Base-by-base conservation (phyloP, 2,329 filamentous ascomycete genomes). In the Atkinsonella hypoxylon region DNA sequence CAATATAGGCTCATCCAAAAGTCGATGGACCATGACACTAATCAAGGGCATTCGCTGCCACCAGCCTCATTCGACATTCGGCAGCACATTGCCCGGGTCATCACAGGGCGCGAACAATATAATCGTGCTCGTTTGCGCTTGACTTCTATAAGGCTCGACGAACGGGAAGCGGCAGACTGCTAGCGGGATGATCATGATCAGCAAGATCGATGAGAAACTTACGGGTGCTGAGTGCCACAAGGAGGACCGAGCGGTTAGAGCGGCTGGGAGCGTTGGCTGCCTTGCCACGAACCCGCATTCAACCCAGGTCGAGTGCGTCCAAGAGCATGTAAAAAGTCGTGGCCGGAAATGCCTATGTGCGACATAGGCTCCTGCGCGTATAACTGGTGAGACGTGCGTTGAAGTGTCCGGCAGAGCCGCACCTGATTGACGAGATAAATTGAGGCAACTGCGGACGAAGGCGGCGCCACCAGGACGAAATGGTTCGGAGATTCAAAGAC, bases 401-500 rank as follows among this genome's bases (percentile, higher is more conserved):
- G 40, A 17, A n/a, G 10, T n/a, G 40, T 42, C 17, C 40, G 40
- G 40, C n/a, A n/a, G 40, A 42, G 40, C 40, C 40, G 40, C 40
- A 36, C 34, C 34, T 15, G 34, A 36, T 15, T 4, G 34, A 36
- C 2, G 34, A 36, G 34, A 36, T 4, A 1, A 31, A 40, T 26
- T 7, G 26, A 26, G 26, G 8, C 26, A 26, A 26, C 26, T 26
- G 26, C 26, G 9, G 11, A 17, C 17, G 46, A 40, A 20, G 45
- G 22, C 31, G 20, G 36, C 13, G 34, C 17, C 8, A 20, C 20
- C 5, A 10, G 15, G 11, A 26, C 17, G 15, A 22, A n/a, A 17
- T 22, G 18, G 34, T 22, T 48, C 7, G 40, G 44, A 47, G 45
- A 43, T 38, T 31, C 30, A 50, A 53, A 49, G 55, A 57, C 57